A percentile compares a stretch with the other conserved stretches of the same genome.
Evolutionary conservation across 2,329 filamentous ascomycete genomes (phyloP).

Genomic region (Penicillium aurantiogriseum): DNA sequence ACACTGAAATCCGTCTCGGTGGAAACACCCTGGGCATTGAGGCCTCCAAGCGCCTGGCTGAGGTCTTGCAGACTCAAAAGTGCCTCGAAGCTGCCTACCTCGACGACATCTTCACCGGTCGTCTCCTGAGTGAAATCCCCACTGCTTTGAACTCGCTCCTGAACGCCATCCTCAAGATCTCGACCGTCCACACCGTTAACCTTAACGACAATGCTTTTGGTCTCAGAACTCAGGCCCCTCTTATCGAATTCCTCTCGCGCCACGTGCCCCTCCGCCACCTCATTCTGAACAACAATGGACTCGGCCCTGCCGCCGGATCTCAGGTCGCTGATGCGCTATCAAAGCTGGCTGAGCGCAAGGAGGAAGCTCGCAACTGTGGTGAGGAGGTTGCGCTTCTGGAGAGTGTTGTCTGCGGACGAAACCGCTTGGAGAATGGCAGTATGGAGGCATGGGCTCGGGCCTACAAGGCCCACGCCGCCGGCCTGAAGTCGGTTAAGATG

Average conservation of each 20-base stretch:
- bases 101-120: constrained; percentile 95
- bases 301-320: constrained; percentile 87
- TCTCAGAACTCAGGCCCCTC: constrained; percentile 86
- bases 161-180: constrained; percentile 79
- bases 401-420: constrained; percentile 96
- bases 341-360: constrained; percentile 79
- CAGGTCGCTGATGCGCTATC: constrained; percentile 85
- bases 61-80: constrained; percentile 81
- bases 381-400: constrained; percentile 79
- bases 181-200: constrained; percentile 85
- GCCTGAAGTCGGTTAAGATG: constrained; percentile 88
- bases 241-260: constrained; percentile 84
- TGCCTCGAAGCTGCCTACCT: constrained; percentile 79
- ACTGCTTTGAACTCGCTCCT: constrained; percentile 82
- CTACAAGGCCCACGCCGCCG: constrained; percentile 73
- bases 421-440: constrained; percentile 90
- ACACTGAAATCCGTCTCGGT: constrained; percentile 77
- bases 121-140: constrained; percentile 90
- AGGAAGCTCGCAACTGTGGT: constrained; percentile 59
- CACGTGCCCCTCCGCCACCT: constrained; percentile 91
- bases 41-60: constrained; percentile 80
- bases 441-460: constrained; percentile 94
- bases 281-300: constrained; percentile 96
- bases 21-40: constrained; percentile 92
- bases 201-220: constrained; percentile 98